These are phyloP conservation scores for Craterostigma plantagineum DNA, from an alignment of 257 asterid species.

Conservation along the genomic window DNA sequence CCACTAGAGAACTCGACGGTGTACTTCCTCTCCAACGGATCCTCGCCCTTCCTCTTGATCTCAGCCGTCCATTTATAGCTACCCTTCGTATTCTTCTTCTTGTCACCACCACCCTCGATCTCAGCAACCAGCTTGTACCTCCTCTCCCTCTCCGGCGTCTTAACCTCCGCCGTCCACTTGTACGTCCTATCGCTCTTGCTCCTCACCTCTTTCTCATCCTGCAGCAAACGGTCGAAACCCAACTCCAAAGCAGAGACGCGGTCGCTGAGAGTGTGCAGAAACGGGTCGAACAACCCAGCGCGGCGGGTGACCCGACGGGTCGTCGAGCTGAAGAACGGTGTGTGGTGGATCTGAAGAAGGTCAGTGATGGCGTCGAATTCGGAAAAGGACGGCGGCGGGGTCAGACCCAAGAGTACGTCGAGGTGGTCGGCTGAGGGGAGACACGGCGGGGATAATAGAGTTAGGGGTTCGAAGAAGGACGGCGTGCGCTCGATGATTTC, in stretches of 20 bases:
- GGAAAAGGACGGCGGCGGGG: no score
- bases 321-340: constrained; percentile 25
- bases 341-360: constrained; percentile 58
- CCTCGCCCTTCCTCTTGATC: constrained; percentile 48
- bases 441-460: no score
- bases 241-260: constrained; percentile 63
- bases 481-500: no score
- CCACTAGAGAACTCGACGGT: constrained; percentile 33
- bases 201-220: constrained; percentile 16
- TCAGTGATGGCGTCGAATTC: constrained; percentile 42
- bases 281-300: constrained; percentile 17
- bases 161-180: constrained; percentile 80
- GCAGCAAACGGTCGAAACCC: constrained; percentile 21
- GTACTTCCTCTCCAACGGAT: constrained; percentile 37
- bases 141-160: constrained; percentile 42
- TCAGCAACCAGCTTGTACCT: constrained; percentile 66
- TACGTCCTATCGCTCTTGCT: constrained; percentile 48
- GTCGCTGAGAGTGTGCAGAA: constrained; percentile 34
- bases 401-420: no score
- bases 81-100: constrained; percentile 34
- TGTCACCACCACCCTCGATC: constrained; percentile 31
- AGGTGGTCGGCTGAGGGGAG: no score
- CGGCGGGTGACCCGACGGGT: constrained; percentile 40
- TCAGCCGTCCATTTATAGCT: constrained; percentile 51
- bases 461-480: no score